Evolutionary conservation across 2,329 filamentous ascomycete genomes (phyloP), one percentile per base, ranked within the genome.

Genomic region (Cryphonectria naterciae): DNA sequence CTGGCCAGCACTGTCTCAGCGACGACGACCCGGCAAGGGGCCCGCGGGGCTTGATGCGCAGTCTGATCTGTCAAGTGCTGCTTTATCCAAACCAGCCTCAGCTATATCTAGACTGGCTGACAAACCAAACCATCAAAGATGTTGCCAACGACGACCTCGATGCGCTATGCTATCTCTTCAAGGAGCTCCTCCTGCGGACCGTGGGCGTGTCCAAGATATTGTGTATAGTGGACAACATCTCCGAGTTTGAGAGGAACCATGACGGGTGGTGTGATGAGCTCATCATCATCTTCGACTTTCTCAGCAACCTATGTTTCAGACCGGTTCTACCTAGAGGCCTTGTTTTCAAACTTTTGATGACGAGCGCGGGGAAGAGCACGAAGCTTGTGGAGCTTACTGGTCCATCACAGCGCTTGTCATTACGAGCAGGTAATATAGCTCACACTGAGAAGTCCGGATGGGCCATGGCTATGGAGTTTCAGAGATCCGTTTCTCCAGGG

Each of bases 181-280:
- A 58, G 19, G 65, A 60, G 52, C 54, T 67, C 13, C 32, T 61
- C 37, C 39, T 28, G 2, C 54, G 54, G 39, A 32, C 60, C 43
- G 35, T 49, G 37, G 56, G 32, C 13, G 37, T 67, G 37, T 32
- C 17, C 19, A 46, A 54, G 4, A 67, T 61, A 67, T 32, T 67
- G 25, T 60, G 54, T 13, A 61, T 67, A 5, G 37, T 67, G n/a
- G 65, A 67, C 25, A 67, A 60, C n/a, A n/a, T 67, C 37, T 67
- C 65, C 6, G 65, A 67, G 22, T 61, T 67, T n/a, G 65, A 67
- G 7, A 65, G 22, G 13, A 52, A 5, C 10, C 28, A 22, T 22
- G 25, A 61, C 35, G 54, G 46, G 37, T 61, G 65, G 54, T 8
- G 5, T n/a, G 10, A 67, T 4, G 54, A 67, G 2, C 25, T 67